Evolutionary conservation across 2,329 filamentous ascomycete species (phyloP).

Genomic region (Colletotrichum sp.): DNA sequence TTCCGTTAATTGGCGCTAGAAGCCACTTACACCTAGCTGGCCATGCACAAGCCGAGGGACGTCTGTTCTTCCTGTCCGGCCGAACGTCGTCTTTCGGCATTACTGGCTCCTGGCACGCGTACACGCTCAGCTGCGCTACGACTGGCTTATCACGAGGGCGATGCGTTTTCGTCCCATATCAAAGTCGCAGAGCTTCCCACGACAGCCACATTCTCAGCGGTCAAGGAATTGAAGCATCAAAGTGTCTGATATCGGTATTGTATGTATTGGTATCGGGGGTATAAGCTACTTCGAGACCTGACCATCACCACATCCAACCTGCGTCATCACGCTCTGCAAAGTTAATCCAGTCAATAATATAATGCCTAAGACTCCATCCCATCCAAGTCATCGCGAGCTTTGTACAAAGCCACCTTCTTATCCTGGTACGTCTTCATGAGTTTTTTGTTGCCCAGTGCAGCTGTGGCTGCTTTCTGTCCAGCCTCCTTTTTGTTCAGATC

Average conservation of each 20-base stretch:
- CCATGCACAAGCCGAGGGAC: slow-evolving; percentile 5
- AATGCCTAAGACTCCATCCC: background rate
- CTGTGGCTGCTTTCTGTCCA: slow-evolving; percentile 67
- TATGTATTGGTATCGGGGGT: background rate
- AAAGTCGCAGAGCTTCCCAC: background rate
- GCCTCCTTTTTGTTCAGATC: slow-evolving; percentile 74
- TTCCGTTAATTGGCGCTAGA: background rate
- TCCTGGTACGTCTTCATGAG: slow-evolving; percentile 56
- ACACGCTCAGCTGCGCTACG: background rate
- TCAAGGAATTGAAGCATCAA: background rate
- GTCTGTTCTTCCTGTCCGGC: background rate
- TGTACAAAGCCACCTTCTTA: slow-evolving; percentile 52
- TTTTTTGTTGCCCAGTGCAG: slow-evolving; percentile 71
- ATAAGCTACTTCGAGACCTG: background rate
- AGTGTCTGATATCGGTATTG: background rate
- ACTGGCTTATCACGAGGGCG: background rate
- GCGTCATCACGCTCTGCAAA: background rate
- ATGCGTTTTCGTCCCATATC: background rate
- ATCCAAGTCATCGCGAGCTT: background rate
- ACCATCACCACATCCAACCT: background rate
- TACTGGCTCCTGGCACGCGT: background rate
- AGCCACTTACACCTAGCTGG: background rate
- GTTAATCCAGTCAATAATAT: background rate
- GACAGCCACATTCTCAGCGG: background rate
- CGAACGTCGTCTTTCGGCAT: background rate